Percentiles rank a stretch among this genome's conserved stretches.
These are phyloP conservation scores for Pichia eremophila DNA, from an alignment of 805 yeast species.

Conservation along the genomic window DNA sequence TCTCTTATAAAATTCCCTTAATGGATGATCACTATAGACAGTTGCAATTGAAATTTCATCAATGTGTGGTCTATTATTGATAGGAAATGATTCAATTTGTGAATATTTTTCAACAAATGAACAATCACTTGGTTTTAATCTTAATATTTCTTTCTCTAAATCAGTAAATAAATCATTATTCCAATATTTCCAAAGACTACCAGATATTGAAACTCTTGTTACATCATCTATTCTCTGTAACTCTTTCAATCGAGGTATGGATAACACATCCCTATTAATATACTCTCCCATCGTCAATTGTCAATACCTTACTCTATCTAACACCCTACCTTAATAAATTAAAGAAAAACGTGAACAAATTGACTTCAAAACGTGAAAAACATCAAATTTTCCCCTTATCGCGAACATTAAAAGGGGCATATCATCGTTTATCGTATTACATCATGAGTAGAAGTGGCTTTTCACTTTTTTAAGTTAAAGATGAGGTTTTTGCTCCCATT, in stretches of 20 bases:
- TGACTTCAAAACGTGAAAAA: no score
- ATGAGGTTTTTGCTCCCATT: neutral
- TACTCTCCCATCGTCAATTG: neutral
- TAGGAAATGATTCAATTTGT: conserved; percentile 30
- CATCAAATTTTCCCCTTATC: no score
- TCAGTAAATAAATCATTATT: conserved; percentile 17
- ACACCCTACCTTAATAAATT: no score
- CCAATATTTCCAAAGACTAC: conserved; percentile 9
- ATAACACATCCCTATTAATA: conserved; percentile 5
- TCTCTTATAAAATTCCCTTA: conserved; percentile 28
- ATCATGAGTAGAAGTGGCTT: no score
- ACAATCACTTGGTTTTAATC: conserved; percentile 45
- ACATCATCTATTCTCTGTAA: conserved; percentile 14
- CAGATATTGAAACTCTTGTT: neutral
- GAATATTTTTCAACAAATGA: conserved; percentile 43
- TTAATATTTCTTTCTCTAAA: conserved; percentile 34
- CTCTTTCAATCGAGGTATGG: conserved; percentile 10
- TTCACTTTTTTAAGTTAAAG: no score
- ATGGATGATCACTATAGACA: conserved; percentile 43
- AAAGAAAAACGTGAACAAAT: no score
- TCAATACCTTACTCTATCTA: no score
- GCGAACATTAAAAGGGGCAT: no score
- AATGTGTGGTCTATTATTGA: conserved; percentile 15
- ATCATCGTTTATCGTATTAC: no score
- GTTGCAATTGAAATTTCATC: conserved; percentile 32